Percentiles rank a stretch among this genome's conserved stretches.
Conservation (phyloP, 148 eudicot genomes). For the Linanthus parryae region DNA sequence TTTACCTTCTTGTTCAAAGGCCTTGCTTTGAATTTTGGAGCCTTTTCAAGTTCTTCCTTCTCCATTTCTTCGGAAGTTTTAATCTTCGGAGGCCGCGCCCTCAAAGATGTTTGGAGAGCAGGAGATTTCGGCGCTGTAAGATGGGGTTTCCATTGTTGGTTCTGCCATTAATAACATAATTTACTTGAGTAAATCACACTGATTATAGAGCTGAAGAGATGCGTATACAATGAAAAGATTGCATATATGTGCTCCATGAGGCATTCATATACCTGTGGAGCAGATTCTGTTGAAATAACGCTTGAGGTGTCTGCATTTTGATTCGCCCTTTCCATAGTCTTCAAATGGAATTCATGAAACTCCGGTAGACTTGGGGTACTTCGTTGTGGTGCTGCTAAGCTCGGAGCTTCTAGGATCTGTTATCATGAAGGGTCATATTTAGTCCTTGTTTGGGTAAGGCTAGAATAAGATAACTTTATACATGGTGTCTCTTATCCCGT, state of each 20-base stretch:
- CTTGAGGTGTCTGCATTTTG: conserved; percentile 68
- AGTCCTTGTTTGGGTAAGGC: no score
- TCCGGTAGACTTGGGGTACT: conserved; percentile 70
- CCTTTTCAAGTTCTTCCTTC: conserved; percentile 74
- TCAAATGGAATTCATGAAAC: conserved; percentile 84
- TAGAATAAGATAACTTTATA: no score
- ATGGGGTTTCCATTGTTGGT: conserved; percentile 57
- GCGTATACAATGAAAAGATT: background rate
- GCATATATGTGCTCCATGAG: no score
- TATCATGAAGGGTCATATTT: no score
- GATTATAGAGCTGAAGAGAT: background rate
- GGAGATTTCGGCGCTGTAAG: conserved; percentile 84
- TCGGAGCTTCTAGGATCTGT: conserved; percentile 76
- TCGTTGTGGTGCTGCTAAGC: conserved; percentile 60
- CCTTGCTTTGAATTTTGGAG: conserved; percentile 86
- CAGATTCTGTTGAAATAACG: conserved; percentile 55
- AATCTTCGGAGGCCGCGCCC: conserved; percentile 75
- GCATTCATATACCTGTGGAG: conserved; percentile 35
- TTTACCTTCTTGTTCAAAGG: conserved; percentile 86
- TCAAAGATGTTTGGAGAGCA: conserved; percentile 69
- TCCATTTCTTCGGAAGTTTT: conserved; percentile 80
- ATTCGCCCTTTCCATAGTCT: conserved; percentile 79
- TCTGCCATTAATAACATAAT: conserved; percentile 30
- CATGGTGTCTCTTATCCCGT: no score
- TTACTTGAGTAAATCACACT: background rate